These are phyloP conservation scores for Lentinula lateritia DNA, from an alignment of 768 basidiomycete species.

Conservation along the genomic window DNA sequence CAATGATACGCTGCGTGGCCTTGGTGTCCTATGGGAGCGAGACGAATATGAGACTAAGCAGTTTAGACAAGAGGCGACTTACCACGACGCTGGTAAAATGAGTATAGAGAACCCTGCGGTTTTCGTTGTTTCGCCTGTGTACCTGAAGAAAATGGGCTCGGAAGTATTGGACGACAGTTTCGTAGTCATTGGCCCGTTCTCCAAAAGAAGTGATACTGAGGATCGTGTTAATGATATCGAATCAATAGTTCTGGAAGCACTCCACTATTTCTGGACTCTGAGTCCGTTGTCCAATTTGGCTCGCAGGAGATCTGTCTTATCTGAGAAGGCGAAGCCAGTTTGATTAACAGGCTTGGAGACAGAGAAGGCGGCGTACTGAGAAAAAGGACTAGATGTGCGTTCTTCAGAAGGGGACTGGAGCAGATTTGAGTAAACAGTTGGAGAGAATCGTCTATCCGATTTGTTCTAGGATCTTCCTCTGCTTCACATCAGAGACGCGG, in stretches of 20 bases:
- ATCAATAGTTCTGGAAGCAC: conserved; percentile 15
- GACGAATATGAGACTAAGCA: neutral
- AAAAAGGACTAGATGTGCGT: conserved; percentile 55
- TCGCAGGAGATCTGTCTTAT: conserved; percentile 75
- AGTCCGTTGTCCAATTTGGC: conserved; percentile 68
- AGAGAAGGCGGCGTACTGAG: conserved; percentile 35
- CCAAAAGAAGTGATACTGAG: conserved; percentile 76
- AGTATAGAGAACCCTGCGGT: conserved; percentile 73
- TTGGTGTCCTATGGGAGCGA: conserved; percentile 59
- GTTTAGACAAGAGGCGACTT: conserved; percentile 12
- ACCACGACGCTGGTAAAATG: conserved; percentile 82
- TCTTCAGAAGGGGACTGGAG: conserved; percentile 74
- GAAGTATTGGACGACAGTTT: conserved; percentile 81
- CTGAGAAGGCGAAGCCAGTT: conserved; percentile 24
- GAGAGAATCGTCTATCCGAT: conserved; percentile 84
- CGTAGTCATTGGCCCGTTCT: conserved; percentile 75
- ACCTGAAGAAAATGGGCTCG: conserved; percentile 83
- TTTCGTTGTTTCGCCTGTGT: conserved; percentile 74
- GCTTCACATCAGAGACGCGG: conserved; percentile 6
- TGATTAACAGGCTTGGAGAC: neutral
- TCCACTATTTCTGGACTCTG: conserved; percentile 73
- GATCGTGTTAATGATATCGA: conserved; percentile 9
- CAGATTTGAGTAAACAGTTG: conserved; percentile 85
- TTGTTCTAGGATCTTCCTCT: conserved; percentile 85
- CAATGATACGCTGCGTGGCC: conserved; percentile 78